phyloP scores from a whole-genome alignment of 2,329 filamentous ascomycete genomes.

The Cladophialophora yegresii region DNA sequence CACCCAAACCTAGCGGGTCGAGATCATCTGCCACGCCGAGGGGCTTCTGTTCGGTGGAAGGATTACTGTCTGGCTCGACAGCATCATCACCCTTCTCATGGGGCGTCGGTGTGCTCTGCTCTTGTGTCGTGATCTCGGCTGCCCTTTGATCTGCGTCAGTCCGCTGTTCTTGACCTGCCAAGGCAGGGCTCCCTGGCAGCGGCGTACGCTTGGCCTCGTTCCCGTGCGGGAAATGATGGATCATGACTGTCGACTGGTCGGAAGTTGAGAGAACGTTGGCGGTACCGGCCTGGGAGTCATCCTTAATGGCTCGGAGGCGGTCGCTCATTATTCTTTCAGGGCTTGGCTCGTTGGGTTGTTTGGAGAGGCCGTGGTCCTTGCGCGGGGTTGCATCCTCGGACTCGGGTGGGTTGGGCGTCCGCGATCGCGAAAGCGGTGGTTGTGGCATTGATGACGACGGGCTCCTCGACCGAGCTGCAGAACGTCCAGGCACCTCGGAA shows the following conservation, averaged over 20 bases:
- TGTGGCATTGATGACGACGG: constrained; percentile 13
- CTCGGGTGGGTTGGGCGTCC: constrained; percentile 6
- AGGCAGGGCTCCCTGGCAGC: background rate
- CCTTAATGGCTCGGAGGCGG: constrained; percentile 17
- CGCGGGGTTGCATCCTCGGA: too few species aligned
- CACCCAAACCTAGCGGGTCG: constrained; percentile 36
- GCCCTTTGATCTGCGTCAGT: background rate
- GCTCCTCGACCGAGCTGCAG: constrained; percentile 2
- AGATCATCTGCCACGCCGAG: constrained; percentile 30
- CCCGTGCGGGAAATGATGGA: constrained; percentile 1
- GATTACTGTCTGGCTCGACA: background rate
- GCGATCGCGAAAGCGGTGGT: constrained; percentile 12
- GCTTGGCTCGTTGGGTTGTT: constrained; percentile 1
- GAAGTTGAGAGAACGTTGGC: constrained; percentile 19
- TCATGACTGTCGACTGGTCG: constrained; percentile 17
- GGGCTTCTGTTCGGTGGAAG: background rate
- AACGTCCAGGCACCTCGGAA: constrained; percentile 8
- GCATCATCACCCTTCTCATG: background rate
- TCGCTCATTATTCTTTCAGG: constrained; percentile 13
- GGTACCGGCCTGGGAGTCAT: constrained; percentile 10
- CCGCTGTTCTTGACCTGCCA: background rate
- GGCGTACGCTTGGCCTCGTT: background rate
- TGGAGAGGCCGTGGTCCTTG: background rate
- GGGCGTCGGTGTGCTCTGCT: background rate
- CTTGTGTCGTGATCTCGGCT: background rate